phyloP scores from a whole-genome alignment of 768 basidiomycete genomes.

The Xerocomus brunneocitrinus region DNA sequence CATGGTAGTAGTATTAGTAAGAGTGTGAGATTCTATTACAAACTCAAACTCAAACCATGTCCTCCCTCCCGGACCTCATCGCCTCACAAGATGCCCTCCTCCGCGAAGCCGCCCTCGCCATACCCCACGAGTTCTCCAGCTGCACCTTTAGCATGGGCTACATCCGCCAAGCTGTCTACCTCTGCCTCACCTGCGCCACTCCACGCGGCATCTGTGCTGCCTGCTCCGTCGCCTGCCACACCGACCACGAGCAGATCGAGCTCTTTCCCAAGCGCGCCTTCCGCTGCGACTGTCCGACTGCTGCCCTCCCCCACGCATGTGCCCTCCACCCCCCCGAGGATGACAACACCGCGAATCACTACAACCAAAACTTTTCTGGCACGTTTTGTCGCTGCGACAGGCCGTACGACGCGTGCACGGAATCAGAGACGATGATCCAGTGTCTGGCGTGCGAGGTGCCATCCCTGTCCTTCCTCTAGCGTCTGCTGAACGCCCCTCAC shows the following conservation, averaged over 20 bases:
- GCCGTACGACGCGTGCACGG: constrained; percentile 66
- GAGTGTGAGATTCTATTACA: too few species aligned
- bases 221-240: constrained; percentile 84
- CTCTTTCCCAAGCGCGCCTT: constrained; percentile 82
- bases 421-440: constrained; percentile 85
- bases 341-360: constrained; percentile 55
- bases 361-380: constrained; percentile 70
- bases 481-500: constrained; percentile 3
- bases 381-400: constrained; percentile 72
- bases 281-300: constrained; percentile 82
- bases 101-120: constrained; percentile 42
- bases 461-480: too few species aligned
- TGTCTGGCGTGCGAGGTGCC: constrained; percentile 73
- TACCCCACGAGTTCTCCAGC: constrained; percentile 58
- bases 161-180: constrained; percentile 75
- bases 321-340: constrained; percentile 55
- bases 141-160: constrained; percentile 60
- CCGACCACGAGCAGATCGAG: constrained; percentile 81
- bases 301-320: constrained; percentile 55
- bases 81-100: constrained; percentile 29
- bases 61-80: constrained; percentile 33
- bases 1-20: background rate
- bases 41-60: background rate
- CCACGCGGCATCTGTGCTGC: constrained; percentile 73
- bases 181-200: constrained; percentile 69